These are phyloP conservation scores for Vachellia collinsii DNA, from an alignment of 306 rosid genomes.

Conservation along the genomic window DNA sequence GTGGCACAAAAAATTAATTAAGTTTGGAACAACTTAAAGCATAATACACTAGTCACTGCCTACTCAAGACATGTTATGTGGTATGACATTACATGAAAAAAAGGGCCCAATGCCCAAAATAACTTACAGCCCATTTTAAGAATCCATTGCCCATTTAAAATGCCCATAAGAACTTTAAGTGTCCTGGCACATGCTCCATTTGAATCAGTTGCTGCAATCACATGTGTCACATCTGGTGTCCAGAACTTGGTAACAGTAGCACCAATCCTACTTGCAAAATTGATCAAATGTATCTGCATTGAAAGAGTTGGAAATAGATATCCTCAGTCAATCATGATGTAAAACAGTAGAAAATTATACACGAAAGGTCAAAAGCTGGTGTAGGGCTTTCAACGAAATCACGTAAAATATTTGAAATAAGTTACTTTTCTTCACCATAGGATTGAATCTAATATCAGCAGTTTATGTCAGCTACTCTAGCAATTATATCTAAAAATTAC, in stretches of 20 bases:
- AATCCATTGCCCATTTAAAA: slow-evolving; percentile 83
- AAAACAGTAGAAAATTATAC: not conserved
- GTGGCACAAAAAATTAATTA: not conserved
- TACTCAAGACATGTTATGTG: not conserved
- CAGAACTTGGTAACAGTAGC: slow-evolving; percentile 73
- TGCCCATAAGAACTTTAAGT: slow-evolving; percentile 78
- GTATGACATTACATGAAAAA: not conserved
- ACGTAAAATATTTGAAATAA: not conserved
- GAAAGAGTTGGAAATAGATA: not conserved
- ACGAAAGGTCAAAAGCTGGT: not conserved
- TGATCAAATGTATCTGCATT: slow-evolving; percentile 61
- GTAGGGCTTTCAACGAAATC: not conserved
- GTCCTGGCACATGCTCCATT: slow-evolving; percentile 89
- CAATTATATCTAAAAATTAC: not conserved
- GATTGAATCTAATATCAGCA: not conserved
- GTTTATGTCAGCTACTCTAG: slow-evolving; percentile 1
- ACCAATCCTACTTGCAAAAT: slow-evolving; percentile 62
- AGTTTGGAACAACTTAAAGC: not conserved
- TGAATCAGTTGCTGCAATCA: slow-evolving; percentile 78
- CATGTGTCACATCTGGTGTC: slow-evolving; percentile 80
- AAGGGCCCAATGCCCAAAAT: not conserved
- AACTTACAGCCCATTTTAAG: slow-evolving; percentile 82
- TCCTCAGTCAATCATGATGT: slow-evolving; percentile 10
- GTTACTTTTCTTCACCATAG: not conserved
- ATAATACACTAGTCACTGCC: not conserved